Evolutionary conservation across 441 rosid genomes (phyloP).

Genomic region (Macaranga tanarius): DNA sequence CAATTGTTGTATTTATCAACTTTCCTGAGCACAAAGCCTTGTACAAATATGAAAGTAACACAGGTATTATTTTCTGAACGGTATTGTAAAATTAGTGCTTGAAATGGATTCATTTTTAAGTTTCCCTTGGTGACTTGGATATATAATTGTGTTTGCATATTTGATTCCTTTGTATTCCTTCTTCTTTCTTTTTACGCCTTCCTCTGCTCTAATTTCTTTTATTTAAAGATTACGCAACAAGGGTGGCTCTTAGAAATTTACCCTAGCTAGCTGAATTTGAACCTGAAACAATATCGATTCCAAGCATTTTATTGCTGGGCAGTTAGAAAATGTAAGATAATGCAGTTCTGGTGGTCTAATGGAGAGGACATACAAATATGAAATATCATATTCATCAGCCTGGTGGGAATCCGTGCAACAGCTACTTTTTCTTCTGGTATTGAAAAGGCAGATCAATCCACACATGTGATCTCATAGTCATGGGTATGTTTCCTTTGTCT

Average conservation of each 20-base stretch:
- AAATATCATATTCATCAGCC: too few relatives aligned
- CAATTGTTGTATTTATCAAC: conserved; percentile 24
- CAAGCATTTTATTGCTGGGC: too few relatives aligned
- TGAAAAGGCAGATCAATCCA: not conserved
- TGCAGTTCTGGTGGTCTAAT: too few relatives aligned
- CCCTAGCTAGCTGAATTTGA: too few relatives aligned
- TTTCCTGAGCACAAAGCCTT: conserved; percentile 22
- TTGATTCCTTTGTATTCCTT: not conserved
- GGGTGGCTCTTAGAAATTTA: not conserved
- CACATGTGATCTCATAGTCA: too few relatives aligned
- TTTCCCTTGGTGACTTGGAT: not conserved
- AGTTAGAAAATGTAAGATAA: too few relatives aligned
- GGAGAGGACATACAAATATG: too few relatives aligned
- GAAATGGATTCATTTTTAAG: conserved; percentile 31
- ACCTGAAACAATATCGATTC: too few relatives aligned
- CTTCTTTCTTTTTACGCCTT: not conserved
- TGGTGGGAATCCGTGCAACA: not conserved
- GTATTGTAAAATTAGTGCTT: conserved; percentile 37
- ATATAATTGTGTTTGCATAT: not conserved
- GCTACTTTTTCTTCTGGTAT: not conserved
- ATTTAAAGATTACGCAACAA: not conserved
- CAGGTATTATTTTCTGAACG: conserved; percentile 28
- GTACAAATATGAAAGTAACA: conserved; percentile 40
- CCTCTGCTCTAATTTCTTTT: too few relatives aligned
- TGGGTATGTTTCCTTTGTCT: too few relatives aligned